Evolutionary conservation across 495 filamentous ascomycete species (phyloP).

Genomic region (Aeminium ludgeri): DNA sequence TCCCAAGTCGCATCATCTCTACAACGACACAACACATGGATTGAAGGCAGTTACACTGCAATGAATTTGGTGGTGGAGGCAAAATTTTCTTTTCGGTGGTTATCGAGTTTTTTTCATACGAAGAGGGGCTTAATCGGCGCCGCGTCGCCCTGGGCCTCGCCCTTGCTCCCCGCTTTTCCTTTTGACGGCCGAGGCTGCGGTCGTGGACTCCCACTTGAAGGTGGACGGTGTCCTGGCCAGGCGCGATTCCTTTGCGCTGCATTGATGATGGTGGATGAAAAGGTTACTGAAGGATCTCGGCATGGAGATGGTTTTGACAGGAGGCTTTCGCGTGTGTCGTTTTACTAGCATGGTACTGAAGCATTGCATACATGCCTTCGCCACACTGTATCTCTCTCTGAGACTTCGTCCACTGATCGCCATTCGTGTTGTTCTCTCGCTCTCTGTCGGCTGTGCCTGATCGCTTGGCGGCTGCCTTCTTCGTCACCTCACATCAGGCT

Average conservation of each 20-base stretch:
- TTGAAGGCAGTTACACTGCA: neutral
- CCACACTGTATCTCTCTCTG: no score
- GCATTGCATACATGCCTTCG: no score
- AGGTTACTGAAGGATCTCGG: no score
- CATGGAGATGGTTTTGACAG: no score
- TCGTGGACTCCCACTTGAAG: constrained; percentile 1
- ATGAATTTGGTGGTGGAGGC: constrained; percentile 8
- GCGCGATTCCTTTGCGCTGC: neutral
- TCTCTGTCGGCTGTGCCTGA: neutral
- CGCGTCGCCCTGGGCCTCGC: neutral
- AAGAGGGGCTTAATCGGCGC: neutral
- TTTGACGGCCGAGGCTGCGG: neutral
- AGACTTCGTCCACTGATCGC: no score
- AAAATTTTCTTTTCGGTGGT: constrained; percentile 1
- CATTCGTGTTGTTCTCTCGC: no score
- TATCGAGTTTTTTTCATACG: constrained; percentile 1
- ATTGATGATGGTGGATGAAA: no score
- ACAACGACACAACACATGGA: neutral
- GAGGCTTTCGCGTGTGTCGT: no score
- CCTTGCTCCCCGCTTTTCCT: neutral
- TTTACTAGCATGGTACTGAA: no score
- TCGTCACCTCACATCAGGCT: no score
- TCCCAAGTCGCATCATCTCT: neutral
- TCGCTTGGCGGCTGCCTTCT: neutral
- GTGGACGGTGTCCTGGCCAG: constrained; percentile 3